phyloP scores from a whole-genome alignment of 768 basidiomycete species.

The Suillus sp. region DNA sequence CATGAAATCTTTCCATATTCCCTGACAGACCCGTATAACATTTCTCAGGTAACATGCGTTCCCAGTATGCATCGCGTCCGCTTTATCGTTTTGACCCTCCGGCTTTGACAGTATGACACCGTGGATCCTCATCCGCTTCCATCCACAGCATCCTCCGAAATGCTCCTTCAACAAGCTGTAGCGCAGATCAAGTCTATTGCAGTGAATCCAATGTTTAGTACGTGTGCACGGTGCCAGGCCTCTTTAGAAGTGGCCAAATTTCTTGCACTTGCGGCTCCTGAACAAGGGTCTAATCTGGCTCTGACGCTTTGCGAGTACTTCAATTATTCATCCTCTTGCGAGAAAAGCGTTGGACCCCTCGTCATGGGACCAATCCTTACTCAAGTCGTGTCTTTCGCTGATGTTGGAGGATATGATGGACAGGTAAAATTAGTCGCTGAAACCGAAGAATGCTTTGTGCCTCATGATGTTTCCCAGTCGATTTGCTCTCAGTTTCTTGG shows the following conservation, averaged over 20 bases:
- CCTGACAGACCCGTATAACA: constrained; percentile 63
- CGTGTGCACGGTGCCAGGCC: constrained; percentile 63
- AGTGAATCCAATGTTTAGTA: constrained; percentile 54
- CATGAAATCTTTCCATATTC: constrained; percentile 57
- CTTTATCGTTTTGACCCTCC: neutral
- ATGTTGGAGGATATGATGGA: constrained; percentile 73
- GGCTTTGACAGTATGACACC: constrained; percentile 47
- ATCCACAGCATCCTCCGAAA: constrained; percentile 47
- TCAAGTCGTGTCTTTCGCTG: constrained; percentile 70
- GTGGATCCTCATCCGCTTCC: constrained; percentile 69
- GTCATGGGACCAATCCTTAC: constrained; percentile 63
- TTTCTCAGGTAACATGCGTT: constrained; percentile 46
- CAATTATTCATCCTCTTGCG: constrained; percentile 54
- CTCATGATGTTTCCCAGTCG: constrained; percentile 36
- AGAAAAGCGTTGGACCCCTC: constrained; percentile 45
- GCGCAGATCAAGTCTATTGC: constrained; percentile 59
- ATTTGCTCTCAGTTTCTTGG: constrained; percentile 62
- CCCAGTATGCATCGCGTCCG: neutral
- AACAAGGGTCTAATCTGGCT: constrained; percentile 56
- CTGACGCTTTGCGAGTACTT: constrained; percentile 64
- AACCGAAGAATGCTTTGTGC: neutral
- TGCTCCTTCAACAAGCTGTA: constrained; percentile 54
- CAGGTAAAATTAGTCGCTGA: constrained; percentile 44
- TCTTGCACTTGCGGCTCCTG: constrained; percentile 62
- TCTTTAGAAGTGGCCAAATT: constrained; percentile 66